Conservation (phyloP, 768 basidiomycete genomes). For the Lactarius sanguifluus region DNA sequence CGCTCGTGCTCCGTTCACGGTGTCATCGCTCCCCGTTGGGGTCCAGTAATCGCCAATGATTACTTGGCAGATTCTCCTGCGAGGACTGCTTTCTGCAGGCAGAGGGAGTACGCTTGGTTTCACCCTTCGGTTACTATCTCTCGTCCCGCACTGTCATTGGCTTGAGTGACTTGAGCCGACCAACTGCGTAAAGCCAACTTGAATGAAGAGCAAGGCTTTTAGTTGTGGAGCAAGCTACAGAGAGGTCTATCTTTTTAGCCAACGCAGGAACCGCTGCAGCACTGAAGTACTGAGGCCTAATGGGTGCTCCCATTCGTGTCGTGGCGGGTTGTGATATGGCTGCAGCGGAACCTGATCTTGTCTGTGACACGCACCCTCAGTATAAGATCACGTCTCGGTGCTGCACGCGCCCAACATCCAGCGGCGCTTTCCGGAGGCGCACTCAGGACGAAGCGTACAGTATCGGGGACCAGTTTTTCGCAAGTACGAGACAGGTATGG, state of each 20-base stretch:
- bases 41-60: not conserved
- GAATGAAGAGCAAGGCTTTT: too few species aligned
- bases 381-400: constrained; percentile 33
- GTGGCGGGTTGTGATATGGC: too few species aligned
- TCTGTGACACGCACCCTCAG: too few species aligned
- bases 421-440: constrained; percentile 51
- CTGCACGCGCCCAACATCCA: constrained; percentile 33
- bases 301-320: too few species aligned
- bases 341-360: too few species aligned
- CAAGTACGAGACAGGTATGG: constrained; percentile 5
- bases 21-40: not conserved
- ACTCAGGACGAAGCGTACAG: constrained; percentile 44
- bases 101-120: not conserved
- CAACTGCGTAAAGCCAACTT: too few species aligned
- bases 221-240: too few species aligned
- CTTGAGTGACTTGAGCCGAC: not conserved
- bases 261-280: too few species aligned
- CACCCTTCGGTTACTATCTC: not conserved
- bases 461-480: constrained; percentile 61
- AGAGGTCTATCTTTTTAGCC: too few species aligned
- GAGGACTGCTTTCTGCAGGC: not conserved
- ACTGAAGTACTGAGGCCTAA: too few species aligned
- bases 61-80: not conserved
- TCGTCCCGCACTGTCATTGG: not conserved
- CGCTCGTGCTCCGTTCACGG: not conserved